phyloP scores from a whole-genome alignment of 2,329 filamentous ascomycete species.

The Botrytis aclada region DNA sequence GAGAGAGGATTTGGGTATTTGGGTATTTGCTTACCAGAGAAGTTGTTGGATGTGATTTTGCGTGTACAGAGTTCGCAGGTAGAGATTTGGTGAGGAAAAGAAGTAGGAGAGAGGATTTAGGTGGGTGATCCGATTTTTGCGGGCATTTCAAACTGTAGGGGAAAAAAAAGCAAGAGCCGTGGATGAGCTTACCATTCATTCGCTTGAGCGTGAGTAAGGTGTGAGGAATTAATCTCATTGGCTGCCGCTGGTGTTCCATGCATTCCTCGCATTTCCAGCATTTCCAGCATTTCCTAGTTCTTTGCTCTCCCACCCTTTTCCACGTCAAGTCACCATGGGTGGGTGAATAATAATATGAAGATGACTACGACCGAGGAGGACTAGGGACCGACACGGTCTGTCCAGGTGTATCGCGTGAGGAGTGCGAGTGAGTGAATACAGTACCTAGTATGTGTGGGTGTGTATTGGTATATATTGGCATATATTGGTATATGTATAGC shows the following conservation, averaged over 20 bases:
- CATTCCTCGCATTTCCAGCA: not conserved
- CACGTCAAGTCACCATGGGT: too few species aligned
- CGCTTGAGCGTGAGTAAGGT: not conserved
- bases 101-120: constrained; percentile 12
- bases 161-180: constrained; percentile 2
- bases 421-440: not conserved
- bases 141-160: constrained; percentile 16
- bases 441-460: not conserved
- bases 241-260: not conserved
- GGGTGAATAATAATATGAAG: too few species aligned
- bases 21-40: constrained; percentile 1
- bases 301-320: not conserved
- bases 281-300: not conserved
- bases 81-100: constrained; percentile 18
- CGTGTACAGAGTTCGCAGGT: constrained; percentile 11
- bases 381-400: too few species aligned
- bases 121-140: constrained; percentile 10
- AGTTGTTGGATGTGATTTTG: constrained; percentile 10
- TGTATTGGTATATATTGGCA: too few species aligned
- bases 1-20: not conserved
- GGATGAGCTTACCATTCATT: not conserved
- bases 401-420: too few species aligned
- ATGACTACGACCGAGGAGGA: too few species aligned
- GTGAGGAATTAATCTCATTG: not conserved
- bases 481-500: too few species aligned